Evolutionary conservation across 2,329 filamentous ascomycete species (phyloP).

Genomic region (Septoria linicola): DNA sequence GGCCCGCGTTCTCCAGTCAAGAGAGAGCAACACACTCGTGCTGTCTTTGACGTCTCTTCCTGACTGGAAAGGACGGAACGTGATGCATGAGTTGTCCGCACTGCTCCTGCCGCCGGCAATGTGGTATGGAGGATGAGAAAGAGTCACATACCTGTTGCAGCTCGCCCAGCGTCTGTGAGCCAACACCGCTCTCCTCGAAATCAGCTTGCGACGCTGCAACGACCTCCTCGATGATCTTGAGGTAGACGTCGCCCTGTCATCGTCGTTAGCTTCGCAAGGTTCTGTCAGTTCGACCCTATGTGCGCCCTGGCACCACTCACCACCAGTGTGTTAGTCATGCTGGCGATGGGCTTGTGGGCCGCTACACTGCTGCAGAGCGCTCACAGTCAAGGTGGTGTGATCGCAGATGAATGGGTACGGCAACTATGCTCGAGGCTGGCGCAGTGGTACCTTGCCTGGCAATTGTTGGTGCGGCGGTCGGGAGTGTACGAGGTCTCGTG

Average conservation of each 20-base stretch:
- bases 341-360: slow-evolving; percentile 5
- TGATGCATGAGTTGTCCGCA: neutral
- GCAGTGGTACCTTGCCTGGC: slow-evolving; percentile 11
- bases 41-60: neutral
- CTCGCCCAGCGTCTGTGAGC: slow-evolving; percentile 81
- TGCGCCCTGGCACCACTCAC: slow-evolving; percentile 20
- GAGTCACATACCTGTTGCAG: slow-evolving; percentile 69
- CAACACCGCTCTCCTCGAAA: slow-evolving; percentile 94
- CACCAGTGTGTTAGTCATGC: slow-evolving; percentile 34
- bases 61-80: neutral
- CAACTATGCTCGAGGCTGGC: neutral
- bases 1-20: slow-evolving; percentile 5
- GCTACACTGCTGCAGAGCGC: neutral
- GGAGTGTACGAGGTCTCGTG: slow-evolving; percentile 11
- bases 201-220: slow-evolving; percentile 71
- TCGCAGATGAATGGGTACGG: slow-evolving; percentile 3
- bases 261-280: slow-evolving; percentile 22
- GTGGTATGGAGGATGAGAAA: slow-evolving; percentile 1
- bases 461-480: slow-evolving; percentile 7
- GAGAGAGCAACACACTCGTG: neutral
- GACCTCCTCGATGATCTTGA: slow-evolving; percentile 81
- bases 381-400: neutral
- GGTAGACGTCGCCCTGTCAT: slow-evolving; percentile 71
- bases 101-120: neutral
- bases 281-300: neutral